These are phyloP conservation scores for Brassica nigra DNA, from an alignment of 345 rosid species.

Conservation along the genomic window DNA sequence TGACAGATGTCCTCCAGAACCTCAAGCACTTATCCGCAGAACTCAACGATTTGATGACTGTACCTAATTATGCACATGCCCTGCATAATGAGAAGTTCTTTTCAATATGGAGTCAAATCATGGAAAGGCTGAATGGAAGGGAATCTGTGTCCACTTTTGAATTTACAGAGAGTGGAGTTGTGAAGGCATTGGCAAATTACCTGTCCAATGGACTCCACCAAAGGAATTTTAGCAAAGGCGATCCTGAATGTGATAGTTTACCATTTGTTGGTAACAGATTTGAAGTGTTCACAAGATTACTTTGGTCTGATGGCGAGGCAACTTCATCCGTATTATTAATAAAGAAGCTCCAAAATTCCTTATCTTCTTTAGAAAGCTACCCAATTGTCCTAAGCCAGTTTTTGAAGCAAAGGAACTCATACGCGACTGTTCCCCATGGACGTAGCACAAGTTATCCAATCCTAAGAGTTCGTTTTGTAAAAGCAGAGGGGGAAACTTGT, in stretches of 20 bases:
- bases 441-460: slow-evolving; percentile 58
- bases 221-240: slow-evolving; percentile 43
- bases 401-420: slow-evolving; percentile 63
- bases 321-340: slow-evolving; percentile 52
- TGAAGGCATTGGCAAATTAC: slow-evolving; percentile 67
- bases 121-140: slow-evolving; percentile 67
- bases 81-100: slow-evolving; percentile 57
- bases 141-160: slow-evolving; percentile 92
- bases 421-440: slow-evolving; percentile 68
- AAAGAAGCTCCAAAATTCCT: slow-evolving; percentile 72
- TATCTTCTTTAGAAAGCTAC: slow-evolving; percentile 79
- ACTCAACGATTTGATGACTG: slow-evolving; percentile 54
- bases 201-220: slow-evolving; percentile 62
- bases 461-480: slow-evolving; percentile 68
- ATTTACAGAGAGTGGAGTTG: slow-evolving; percentile 86
- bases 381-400: slow-evolving; percentile 64
- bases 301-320: slow-evolving; percentile 55
- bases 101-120: slow-evolving; percentile 52
- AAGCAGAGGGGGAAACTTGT: slow-evolving; percentile 67
- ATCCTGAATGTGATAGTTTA: slow-evolving; percentile 35
- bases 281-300: slow-evolving; percentile 63
- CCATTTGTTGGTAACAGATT: slow-evolving; percentile 60
- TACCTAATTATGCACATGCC: slow-evolving; percentile 31
- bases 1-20: slow-evolving; percentile 78
- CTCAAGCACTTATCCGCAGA: slow-evolving; percentile 65